Base-by-base conservation (phyloP, 192 early-diverging fungal genomes). In the Podila epicladia region DNA sequence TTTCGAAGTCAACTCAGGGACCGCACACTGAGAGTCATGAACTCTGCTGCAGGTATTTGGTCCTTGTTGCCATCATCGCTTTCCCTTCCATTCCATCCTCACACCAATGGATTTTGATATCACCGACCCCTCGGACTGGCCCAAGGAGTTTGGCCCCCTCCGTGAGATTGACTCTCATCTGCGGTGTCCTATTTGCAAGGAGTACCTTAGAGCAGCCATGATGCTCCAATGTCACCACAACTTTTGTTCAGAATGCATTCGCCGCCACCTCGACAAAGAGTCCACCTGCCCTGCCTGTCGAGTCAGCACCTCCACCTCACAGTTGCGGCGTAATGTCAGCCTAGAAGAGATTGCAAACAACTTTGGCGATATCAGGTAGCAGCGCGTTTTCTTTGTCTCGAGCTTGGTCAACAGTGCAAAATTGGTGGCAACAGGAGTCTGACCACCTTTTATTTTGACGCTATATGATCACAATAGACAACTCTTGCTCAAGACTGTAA, bases 141-240 rank as follows among this genome's bases (percentile, higher is more conserved):
- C 77, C 9, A 38, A 90, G 84, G 87, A 89, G 5, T 72, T 82
- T 48, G 61, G 51, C 9, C 80, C 84, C 11, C 73, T 94, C 20
- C 76, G 87, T 45, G 82, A 86, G 35, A 77, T 94, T 7, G 94
- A 95, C 71, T 86, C 91, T 24, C 85, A 89, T 24, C 78, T 94
- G 29, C 86, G 94, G 12, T 95, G 94, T 67, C 87, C 91, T 1
- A 91, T 95, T 29, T 95, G 94, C 75, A 94, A 94, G 73, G 94
- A 95, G 60, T 85, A 89, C 55, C 87, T 89, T 38, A 59, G 83
- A 26, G 89, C 90, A 6, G 79, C 92, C 61, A 85, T 93, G 82
- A 86, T 89, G 7, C 65, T 90, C 5, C 58, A 87, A n/a, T 95
- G 94, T 74, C 83, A 80, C 1, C 94, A 95, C 72, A 91, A 91